Conservation (phyloP, 306 rosid genomes). For the Clitoria ternatea region DNA sequence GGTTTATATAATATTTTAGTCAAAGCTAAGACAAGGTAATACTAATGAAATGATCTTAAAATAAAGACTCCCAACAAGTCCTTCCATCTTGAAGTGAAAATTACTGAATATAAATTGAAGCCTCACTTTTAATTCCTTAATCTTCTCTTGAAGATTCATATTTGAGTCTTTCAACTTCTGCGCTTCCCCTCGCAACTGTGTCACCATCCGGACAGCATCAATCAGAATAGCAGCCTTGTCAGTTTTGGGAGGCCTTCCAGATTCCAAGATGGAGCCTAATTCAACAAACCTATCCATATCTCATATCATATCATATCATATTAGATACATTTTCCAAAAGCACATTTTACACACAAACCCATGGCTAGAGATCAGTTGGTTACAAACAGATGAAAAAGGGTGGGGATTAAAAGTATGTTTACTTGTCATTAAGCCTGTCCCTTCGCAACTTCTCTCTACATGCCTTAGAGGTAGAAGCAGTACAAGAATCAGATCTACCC, state of each 20-base stretch:
- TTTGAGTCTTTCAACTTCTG: conserved; percentile 80
- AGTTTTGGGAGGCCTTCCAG: conserved; percentile 85
- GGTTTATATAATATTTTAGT: neutral
- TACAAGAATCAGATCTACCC: conserved; percentile 62
- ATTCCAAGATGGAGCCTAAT: conserved; percentile 87
- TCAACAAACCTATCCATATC: conserved; percentile 70
- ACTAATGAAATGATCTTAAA: neutral
- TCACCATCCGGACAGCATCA: conserved; percentile 84
- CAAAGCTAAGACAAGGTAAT: neutral
- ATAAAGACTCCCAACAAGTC: neutral
- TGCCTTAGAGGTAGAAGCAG: conserved; percentile 82
- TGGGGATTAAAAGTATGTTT: conserved; percentile 2
- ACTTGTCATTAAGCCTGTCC: conserved; percentile 96
- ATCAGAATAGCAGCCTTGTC: conserved; percentile 89
- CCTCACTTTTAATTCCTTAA: conserved; percentile 84
- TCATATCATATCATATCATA: no score
- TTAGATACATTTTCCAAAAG: conserved; percentile 19
- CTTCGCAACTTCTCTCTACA: conserved; percentile 94
- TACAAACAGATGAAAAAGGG: neutral
- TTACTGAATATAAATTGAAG: neutral
- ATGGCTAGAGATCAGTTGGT: neutral
- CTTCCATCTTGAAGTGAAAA: neutral
- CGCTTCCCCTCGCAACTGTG: conserved; percentile 80
- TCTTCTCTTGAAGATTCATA: conserved; percentile 76
- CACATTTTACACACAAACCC: conserved; percentile 18